Evolutionary conservation across 2,329 filamentous ascomycete species (phyloP), one percentile per base, ranked within the genome.

Genomic region (Aspergillus chevalieri): DNA sequence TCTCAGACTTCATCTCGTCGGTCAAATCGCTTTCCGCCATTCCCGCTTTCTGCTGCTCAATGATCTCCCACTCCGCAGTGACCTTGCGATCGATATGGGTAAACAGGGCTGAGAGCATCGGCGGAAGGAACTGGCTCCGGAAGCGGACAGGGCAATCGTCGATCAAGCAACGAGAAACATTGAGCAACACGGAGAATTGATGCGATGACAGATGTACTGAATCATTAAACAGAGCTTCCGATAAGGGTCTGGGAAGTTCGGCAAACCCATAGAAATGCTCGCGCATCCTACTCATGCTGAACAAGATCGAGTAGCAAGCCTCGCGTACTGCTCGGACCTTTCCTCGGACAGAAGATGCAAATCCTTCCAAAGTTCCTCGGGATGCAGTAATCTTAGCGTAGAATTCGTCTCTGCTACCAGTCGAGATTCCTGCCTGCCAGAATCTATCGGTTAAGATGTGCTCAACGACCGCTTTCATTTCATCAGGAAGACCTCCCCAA

Each of bases 1-100:
- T 97, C 68, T 98, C 93, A 6, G 89, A 85, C 70, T 96, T 95
- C 93, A 98, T 98, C 72, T 98, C 93, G 58, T 96, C 90, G 1
- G 87, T 88, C 47, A 98, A 74, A 52, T 88, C 87, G 48, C 91
- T 89, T 17, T 85, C 84, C 3, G 84, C 84, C 1, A 84, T 79
- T 39, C 80, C 79, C 10, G 83, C 74, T 63, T 74, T 63, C 61
- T 71, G 58, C 65, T 76, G 60, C 52, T 84, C 81, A 50, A 96
- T 82, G 56, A 82, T 82, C 53, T 85, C 82, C 93, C 93, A 98
- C 66, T 97, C 92, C 0, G 80, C 77, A 30, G 83, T 87, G 55
- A 97, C 87, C 71, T 97, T 97, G 38, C 78, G 75, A 64, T 97
- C 89, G 68, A 96, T 85, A 59, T 93, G 89, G 52, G 81, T 78